Evolutionary conservation across 257 asterid species (phyloP).

Genomic region (Solanum piurae): DNA sequence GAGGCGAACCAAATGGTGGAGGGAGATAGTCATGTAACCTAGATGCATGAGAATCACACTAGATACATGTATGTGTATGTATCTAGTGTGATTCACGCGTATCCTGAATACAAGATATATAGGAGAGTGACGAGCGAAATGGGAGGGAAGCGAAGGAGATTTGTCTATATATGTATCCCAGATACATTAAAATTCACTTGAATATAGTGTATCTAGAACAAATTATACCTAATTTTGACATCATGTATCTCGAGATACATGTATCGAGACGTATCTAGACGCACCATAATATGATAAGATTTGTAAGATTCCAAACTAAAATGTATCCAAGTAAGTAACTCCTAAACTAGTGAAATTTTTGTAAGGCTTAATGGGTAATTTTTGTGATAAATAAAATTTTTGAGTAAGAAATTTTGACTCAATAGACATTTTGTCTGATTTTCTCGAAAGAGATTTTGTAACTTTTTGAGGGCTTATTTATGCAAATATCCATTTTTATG

Average conservation of each 20-base stretch:
- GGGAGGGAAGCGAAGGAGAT: background rate
- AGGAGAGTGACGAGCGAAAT: background rate
- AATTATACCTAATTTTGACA: background rate
- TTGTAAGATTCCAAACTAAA: too few species aligned
- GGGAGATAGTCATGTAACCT: too few species aligned
- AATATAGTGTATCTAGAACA: too few species aligned
- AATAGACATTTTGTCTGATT: too few species aligned
- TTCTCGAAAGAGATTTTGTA: background rate
- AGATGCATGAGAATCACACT: background rate
- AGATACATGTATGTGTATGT: too few species aligned
- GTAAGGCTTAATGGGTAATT: background rate
- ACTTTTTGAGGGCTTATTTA: background rate
- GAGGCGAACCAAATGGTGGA: too few species aligned
- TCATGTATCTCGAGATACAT: background rate
- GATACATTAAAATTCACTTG: background rate
- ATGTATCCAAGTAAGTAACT: too few species aligned
- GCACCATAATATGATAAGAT: background rate
- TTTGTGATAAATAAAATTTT: background rate
- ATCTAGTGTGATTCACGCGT: background rate
- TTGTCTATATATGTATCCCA: background rate
- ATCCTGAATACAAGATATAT: too few species aligned
- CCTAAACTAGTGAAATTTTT: rapidly evolving
- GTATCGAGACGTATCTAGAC: background rate
- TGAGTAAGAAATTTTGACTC: background rate
- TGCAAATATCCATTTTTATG: background rate